These are phyloP conservation scores for Imleria badia DNA, from an alignment of 768 basidiomycete genomes.

Conservation along the genomic window DNA sequence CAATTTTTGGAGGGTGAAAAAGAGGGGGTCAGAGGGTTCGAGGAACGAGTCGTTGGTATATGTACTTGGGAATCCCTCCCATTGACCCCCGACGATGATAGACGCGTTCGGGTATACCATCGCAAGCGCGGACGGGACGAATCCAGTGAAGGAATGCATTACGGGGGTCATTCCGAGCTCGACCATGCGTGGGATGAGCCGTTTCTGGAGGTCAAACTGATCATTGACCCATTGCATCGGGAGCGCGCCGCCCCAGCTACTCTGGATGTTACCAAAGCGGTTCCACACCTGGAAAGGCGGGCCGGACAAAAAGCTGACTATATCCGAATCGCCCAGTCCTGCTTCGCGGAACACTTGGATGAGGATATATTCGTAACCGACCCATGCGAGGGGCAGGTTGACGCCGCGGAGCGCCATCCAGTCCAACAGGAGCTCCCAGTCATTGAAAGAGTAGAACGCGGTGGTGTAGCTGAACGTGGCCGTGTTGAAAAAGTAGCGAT, in stretches of 20 bases:
- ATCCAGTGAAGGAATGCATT: conserved; percentile 42
- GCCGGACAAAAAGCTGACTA: conserved; percentile 36
- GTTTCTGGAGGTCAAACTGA: conserved; percentile 38
- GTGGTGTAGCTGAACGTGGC: conserved; percentile 44
- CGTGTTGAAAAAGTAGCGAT: conserved; percentile 43
- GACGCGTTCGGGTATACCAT: conserved; percentile 35
- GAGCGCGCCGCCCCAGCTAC: conserved; percentile 38
- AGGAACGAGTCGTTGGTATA: conserved; percentile 41
- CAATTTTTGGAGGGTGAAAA: conserved; percentile 34
- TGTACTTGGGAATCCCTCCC: conserved; percentile 33
- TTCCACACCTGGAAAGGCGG: conserved; percentile 44
- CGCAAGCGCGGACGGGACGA: conserved; percentile 36
- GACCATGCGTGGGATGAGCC: conserved; percentile 37
- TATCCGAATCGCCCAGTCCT: conserved; percentile 37
- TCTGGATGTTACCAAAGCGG: conserved; percentile 44
- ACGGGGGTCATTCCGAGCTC: conserved; percentile 45
- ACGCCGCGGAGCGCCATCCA: conserved; percentile 43
- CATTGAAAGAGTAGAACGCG: conserved; percentile 39
- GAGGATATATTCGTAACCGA: conserved; percentile 40
- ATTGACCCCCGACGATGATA: conserved; percentile 35
- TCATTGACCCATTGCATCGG: conserved; percentile 39
- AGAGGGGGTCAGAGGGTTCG: conserved; percentile 41
- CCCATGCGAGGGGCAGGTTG: conserved; percentile 44
- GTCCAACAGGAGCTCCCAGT: conserved; percentile 41
- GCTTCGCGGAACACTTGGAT: conserved; percentile 37